A percentile compares a stretch with the other conserved stretches of the same genome.
Conservation (phyloP, 805 yeast genomes). For the Wickerhamiella musiphila region DNA sequence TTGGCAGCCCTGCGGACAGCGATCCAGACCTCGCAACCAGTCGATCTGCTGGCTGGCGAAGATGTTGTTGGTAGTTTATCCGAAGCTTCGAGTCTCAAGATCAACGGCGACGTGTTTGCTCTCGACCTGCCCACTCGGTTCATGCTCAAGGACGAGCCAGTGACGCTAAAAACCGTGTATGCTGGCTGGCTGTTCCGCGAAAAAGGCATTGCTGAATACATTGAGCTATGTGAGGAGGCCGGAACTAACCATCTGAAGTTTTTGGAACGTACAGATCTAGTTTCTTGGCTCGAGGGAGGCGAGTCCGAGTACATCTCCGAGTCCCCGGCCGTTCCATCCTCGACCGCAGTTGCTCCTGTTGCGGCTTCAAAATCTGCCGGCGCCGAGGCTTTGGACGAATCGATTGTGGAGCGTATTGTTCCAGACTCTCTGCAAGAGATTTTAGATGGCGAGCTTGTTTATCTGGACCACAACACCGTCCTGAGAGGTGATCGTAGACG, state of each 20-base stretch:
- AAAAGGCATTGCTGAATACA: conserved; percentile 64
- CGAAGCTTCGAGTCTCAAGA: too few species aligned
- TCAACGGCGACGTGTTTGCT: too few species aligned
- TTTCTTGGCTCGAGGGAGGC: conserved; percentile 64
- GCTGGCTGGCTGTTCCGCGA: conserved; percentile 54
- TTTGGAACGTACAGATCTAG: conserved; percentile 67
- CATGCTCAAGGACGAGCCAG: neutral
- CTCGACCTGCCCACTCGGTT: too few species aligned
- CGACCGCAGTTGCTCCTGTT: conserved; percentile 5
- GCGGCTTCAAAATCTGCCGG: conserved; percentile 3
- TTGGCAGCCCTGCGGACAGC: too few species aligned
- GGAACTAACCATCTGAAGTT: conserved; percentile 60
- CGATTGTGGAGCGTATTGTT: conserved; percentile 19
- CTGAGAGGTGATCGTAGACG: conserved; percentile 23
- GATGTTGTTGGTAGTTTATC: too few species aligned
- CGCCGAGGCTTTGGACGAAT: conserved; percentile 2
- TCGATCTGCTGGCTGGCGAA: too few species aligned
- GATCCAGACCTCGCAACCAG: too few species aligned
- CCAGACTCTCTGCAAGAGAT: conserved; percentile 38
- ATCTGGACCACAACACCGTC: conserved; percentile 27
- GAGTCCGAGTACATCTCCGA: conserved; percentile 35
- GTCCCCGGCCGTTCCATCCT: conserved; percentile 5
- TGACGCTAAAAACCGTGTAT: conserved; percentile 5
- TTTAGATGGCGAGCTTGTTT: conserved; percentile 26
- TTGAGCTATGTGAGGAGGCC: conserved; percentile 48